These are phyloP conservation scores for Pyrus betulifolia DNA, from an alignment of 306 rosid genomes.

Conservation along the genomic window DNA sequence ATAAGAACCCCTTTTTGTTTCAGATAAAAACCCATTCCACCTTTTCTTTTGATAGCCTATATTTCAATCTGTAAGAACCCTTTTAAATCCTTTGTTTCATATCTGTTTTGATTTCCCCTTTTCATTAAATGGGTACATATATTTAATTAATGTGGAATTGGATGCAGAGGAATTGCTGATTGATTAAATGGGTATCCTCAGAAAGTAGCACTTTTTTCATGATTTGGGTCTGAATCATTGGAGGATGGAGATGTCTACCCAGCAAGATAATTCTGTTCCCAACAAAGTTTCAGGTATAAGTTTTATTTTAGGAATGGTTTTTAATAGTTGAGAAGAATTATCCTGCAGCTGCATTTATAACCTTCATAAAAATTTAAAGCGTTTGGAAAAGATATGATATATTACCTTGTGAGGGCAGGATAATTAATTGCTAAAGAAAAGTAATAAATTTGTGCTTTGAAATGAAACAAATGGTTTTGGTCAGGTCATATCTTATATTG, in stretches of 20 bases:
- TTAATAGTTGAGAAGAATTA: background rate
- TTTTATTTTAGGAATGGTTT: background rate
- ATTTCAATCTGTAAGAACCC: slow-evolving; percentile 20
- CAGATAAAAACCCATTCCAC: background rate
- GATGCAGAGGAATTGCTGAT: slow-evolving; percentile 24
- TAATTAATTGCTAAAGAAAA: background rate
- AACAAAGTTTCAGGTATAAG: slow-evolving; percentile 39
- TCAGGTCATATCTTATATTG: background rate
- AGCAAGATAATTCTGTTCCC: slow-evolving; percentile 29
- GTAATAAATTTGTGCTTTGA: background rate
- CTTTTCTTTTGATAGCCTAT: background rate
- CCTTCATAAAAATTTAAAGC: background rate
- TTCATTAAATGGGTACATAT: background rate
- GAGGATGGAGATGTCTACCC: slow-evolving; percentile 45
- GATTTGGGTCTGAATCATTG: slow-evolving; percentile 28
- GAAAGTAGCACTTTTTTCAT: slow-evolving; percentile 28
- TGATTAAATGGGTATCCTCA: slow-evolving; percentile 27
- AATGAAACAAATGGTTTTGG: background rate
- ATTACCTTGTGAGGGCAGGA: no score
- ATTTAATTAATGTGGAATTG: background rate
- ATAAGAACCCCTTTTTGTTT: background rate
- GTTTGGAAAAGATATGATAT: background rate
- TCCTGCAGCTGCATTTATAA: background rate
- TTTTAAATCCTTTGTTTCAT: background rate
- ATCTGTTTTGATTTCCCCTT: background rate